These are phyloP conservation scores for Pseudogymnoascus sp. DNA, from an alignment of 2,329 filamentous ascomycete genomes.

Conservation along the genomic window DNA sequence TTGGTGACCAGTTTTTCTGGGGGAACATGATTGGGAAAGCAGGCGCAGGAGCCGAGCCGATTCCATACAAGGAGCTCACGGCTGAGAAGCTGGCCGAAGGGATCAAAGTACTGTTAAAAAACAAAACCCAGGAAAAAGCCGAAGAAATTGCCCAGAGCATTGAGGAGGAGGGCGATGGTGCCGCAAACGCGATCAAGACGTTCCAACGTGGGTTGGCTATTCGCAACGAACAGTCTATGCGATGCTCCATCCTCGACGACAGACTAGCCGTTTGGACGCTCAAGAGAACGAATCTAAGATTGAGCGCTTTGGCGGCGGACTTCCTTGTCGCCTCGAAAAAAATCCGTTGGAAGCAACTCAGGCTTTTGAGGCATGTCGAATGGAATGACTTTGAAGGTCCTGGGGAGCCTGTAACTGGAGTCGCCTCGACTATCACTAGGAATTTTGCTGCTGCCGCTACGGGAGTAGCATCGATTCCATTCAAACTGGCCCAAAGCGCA, in stretches of 20 bases:
- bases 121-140: constrained; percentile 50
- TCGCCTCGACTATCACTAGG: constrained; percentile 52
- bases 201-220: constrained; percentile 56
- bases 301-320: constrained; percentile 58
- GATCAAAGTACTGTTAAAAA: constrained; percentile 57
- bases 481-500: constrained; percentile 49
- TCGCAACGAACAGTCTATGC: constrained; percentile 45
- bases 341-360: constrained; percentile 54
- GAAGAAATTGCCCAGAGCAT: constrained; percentile 53
- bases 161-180: constrained; percentile 55
- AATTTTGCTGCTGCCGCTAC: constrained; percentile 50
- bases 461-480: constrained; percentile 58
- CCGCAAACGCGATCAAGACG: constrained; percentile 57
- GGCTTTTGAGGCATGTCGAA: constrained; percentile 57
- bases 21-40: constrained; percentile 58
- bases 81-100: constrained; percentile 59
- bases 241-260: constrained; percentile 57
- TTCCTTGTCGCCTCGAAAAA: constrained; percentile 53
- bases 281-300: constrained; percentile 49
- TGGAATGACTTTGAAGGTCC: constrained; percentile 74
- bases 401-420: constrained; percentile 62
- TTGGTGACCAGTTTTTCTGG: constrained; percentile 73
- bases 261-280: constrained; percentile 58
- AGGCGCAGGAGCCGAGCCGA: constrained; percentile 55
- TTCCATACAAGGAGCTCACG: constrained; percentile 60